These are phyloP conservation scores for Cordyceps javanica DNA, from an alignment of 2,329 filamentous ascomycete species.

Conservation along the genomic window DNA sequence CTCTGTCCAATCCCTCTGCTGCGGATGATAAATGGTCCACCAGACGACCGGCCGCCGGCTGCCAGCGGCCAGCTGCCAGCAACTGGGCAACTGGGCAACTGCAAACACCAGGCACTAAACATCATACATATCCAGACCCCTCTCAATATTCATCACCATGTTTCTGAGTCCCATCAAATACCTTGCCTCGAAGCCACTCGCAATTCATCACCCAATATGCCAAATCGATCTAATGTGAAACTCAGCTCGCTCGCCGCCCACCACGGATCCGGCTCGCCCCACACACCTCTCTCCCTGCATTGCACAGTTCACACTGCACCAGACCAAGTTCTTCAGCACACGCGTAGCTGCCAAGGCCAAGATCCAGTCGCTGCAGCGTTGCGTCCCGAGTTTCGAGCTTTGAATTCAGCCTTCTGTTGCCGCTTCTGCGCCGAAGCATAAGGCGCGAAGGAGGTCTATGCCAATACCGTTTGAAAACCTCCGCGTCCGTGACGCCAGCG, in stretches of 20 bases:
- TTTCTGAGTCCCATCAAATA: not conserved
- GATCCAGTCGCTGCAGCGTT: not conserved
- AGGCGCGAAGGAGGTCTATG: too few relatives aligned
- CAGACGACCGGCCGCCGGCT: not conserved
- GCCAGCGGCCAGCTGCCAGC: not conserved
- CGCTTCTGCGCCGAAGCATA: not conserved
- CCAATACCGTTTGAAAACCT: too few relatives aligned
- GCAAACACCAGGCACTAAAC: not conserved
- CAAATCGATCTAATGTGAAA: constrained; percentile 3
- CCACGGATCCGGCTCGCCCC: not conserved
- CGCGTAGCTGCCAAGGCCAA: not conserved
- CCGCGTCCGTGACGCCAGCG: too few relatives aligned
- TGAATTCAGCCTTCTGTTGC: not conserved
- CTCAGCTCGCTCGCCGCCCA: not conserved
- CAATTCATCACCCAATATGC: not conserved
- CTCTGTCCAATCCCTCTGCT: too few relatives aligned
- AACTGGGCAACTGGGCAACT: too few relatives aligned
- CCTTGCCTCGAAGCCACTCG: not conserved
- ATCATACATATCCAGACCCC: too few relatives aligned
- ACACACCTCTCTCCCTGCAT: not conserved
- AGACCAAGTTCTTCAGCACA: not conserved
- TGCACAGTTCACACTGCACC: not conserved
- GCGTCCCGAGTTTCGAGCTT: not conserved
- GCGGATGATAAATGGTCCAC: not conserved
- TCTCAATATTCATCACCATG: not conserved